A percentile compares a stretch with the other conserved stretches of the same genome.
These are phyloP conservation scores for Phlebopus sp. DNA, from an alignment of 1,284 basidiomycete genomes.

Conservation along the genomic window DNA sequence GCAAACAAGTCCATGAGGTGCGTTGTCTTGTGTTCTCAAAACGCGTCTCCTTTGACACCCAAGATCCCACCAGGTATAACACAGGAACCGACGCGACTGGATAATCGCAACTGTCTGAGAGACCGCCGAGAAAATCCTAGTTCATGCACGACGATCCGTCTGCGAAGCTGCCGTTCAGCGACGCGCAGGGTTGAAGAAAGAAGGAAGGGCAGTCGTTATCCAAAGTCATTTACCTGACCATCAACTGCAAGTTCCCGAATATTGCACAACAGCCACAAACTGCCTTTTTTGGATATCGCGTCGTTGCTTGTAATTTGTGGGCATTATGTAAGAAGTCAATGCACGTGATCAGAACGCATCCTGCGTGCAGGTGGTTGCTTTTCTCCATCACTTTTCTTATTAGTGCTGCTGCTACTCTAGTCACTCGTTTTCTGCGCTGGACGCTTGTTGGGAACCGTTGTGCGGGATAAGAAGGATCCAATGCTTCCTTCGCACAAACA, in stretches of 20 bases:
- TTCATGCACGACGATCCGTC: too few species aligned
- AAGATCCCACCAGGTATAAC: background rate
- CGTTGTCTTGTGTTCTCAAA: background rate
- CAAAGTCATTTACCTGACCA: constrained; percentile 6
- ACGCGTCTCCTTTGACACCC: background rate
- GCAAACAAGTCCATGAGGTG: constrained; percentile 10
- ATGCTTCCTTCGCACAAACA: constrained; percentile 11
- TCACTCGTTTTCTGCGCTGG: constrained; percentile 31
- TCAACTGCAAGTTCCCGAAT: background rate
- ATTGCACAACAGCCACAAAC: background rate
- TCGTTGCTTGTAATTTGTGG: background rate
- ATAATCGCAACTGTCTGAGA: too few species aligned
- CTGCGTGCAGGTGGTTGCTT: constrained; percentile 5
- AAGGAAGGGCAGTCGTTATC: background rate
- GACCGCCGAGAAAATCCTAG: too few species aligned
- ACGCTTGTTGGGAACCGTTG: constrained; percentile 20
- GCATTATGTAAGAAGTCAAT: constrained; percentile 23
- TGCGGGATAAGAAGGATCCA: constrained; percentile 13
- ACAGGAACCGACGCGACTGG: too few species aligned
- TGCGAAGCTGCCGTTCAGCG: constrained; percentile 10
- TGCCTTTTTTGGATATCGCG: constrained; percentile 1
- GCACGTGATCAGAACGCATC: constrained; percentile 31
- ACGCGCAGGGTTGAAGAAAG: background rate
- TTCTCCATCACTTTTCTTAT: background rate
- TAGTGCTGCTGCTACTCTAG: constrained; percentile 16